Evolutionary conservation across 1,284 basidiomycete genomes (phyloP), one percentile per base, ranked within the genome.

Genomic region (Sporisorium graminicola): DNA sequence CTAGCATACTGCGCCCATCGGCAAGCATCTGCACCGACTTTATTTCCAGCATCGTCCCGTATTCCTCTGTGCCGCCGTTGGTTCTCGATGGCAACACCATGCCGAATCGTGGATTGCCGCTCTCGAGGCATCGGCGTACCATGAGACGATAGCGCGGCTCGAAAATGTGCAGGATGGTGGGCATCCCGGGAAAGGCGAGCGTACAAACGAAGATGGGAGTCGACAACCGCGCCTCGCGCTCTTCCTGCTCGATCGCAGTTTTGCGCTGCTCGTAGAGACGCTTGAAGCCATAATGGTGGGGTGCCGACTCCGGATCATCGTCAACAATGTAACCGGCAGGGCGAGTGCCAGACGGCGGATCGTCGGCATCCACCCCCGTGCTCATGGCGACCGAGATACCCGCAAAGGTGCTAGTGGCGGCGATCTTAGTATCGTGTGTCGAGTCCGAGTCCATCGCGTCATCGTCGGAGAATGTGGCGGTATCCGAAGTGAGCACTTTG

Each of bases 41-140:
- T 67, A 98, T 95, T 85, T 94, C 91, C 55, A 97, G 89, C 92
- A 98, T 95, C 29, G 94, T 98, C 2, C 95, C 95, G 86, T 92
- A 98, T 65, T 92, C 91, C 65, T 87, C 86, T 65, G 87, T 86
- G 55, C 89, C 88, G 1, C 80, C 68, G 26, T 85, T 87, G 10
- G 65, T 76, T 44, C 89, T 87, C 2, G 88, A 87, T 0, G 91
- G 90, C 87, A 96, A 90, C 79, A 97, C 90, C 93, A 98, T 97
- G 22, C 95, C 95, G 85, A 98, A 97, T 14, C 81, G 59, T 14
- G 92, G 93, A 27, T 87, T 88, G 5, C 90, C 88, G 14, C 89
- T 90, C 77, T 93, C 91, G 58, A 98, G 90, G 84, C 93, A 94
- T 5, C 95, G 91, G 24, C 95, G 91, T 60, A 98, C 91, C 95